phyloP scores from a whole-genome alignment of 2,329 filamentous ascomycete species.

The Colletotrichum navitas region DNA sequence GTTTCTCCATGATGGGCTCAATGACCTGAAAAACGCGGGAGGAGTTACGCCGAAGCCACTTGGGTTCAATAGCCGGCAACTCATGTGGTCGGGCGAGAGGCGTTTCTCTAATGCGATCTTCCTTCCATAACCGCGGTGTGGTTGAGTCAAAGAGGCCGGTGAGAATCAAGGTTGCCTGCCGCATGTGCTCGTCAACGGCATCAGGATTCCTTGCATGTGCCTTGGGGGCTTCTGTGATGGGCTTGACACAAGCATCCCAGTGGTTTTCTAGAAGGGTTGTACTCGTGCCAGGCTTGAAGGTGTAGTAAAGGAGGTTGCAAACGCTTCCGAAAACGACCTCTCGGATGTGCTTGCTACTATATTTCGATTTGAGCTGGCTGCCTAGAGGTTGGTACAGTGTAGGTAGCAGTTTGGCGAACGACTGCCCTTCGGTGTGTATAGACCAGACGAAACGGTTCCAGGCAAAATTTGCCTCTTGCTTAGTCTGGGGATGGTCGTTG shows the following conservation, averaged over 20 bases:
- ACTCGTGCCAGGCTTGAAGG: conserved; percentile 78
- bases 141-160: conserved; percentile 75
- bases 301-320: conserved; percentile 86
- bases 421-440: conserved; percentile 72
- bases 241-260: conserved; percentile 81
- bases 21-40: conserved; percentile 73
- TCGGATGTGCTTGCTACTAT: conserved; percentile 69
- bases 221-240: conserved; percentile 60
- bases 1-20: conserved; percentile 69
- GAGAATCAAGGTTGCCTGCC: conserved; percentile 76
- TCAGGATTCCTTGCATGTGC: conserved; percentile 51
- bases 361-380: conserved; percentile 76
- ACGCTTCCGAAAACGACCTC: conserved; percentile 75
- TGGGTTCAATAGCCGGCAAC: conserved; percentile 84
- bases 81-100: conserved; percentile 75
- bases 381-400: conserved; percentile 75
- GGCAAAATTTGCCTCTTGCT: conserved; percentile 82
- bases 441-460: conserved; percentile 89
- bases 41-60: conserved; percentile 85
- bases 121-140: conserved; percentile 75
- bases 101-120: conserved; percentile 75
- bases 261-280: conserved; percentile 76
- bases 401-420: conserved; percentile 66
- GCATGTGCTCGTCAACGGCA: conserved; percentile 63
- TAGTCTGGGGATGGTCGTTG: conserved; percentile 73